Conservation (phyloP, 495 filamentous ascomycete species). For the Aspergillus affinis region DNA sequence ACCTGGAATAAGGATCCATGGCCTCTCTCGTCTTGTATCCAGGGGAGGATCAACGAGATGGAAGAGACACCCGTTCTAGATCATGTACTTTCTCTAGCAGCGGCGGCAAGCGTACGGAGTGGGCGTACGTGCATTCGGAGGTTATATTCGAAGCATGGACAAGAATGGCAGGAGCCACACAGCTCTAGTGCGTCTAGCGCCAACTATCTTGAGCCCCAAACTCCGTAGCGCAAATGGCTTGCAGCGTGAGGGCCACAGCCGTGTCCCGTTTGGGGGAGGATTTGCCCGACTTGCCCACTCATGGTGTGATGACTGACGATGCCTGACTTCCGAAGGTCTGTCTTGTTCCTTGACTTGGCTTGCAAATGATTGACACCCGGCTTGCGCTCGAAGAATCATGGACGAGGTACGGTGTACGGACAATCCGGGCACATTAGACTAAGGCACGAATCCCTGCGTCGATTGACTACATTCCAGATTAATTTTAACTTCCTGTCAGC, state of each 20-base stretch:
- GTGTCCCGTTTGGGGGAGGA: neutral
- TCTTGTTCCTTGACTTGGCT: neutral
- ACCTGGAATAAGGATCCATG: neutral
- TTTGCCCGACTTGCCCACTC: neutral
- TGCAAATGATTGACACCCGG: neutral
- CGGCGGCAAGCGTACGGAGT: neutral
- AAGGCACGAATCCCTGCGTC: neutral
- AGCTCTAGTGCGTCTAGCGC: constrained; percentile 6
- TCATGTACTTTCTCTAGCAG: neutral
- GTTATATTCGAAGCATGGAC: neutral
- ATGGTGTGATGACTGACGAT: neutral
- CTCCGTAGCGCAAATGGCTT: constrained; percentile 4
- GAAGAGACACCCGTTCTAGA: neutral
- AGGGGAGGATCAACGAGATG: neutral
- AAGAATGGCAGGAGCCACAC: constrained; percentile 1
- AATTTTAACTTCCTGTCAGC: neutral
- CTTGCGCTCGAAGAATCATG: too few species aligned
- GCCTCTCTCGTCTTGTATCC: neutral
- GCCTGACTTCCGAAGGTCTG: neutral
- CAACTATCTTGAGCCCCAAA: constrained; percentile 8
- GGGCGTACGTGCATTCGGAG: neutral
- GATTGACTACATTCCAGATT: neutral
- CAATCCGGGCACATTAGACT: neutral
- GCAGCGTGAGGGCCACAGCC: neutral
- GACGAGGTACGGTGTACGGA: too few species aligned